Conservation (phyloP, 768 basidiomycete genomes). For the Leccinum imitatum region DNA sequence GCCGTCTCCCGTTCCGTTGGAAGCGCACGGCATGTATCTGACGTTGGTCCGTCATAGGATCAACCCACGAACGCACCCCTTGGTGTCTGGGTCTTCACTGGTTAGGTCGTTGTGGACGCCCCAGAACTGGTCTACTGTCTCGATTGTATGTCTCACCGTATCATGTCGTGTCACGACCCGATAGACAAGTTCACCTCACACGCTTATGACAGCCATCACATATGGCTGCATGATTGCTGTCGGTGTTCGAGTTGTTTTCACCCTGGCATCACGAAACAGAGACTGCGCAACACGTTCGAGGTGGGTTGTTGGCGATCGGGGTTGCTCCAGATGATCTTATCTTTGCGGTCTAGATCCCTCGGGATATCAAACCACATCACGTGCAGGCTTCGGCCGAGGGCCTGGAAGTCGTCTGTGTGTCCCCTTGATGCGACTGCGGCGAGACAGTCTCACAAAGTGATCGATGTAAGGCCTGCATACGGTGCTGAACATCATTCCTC, state of each 20-base stretch:
- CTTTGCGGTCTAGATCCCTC: constrained; percentile 63
- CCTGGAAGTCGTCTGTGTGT: constrained; percentile 73
- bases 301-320: constrained; percentile 37
- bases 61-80: no score
- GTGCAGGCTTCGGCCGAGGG: constrained; percentile 60
- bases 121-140: constrained; percentile 51
- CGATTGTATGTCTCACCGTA: constrained; percentile 58
- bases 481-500: constrained; percentile 64
- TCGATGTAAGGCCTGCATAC: constrained; percentile 23
- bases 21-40: no score
- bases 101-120: constrained; percentile 55
- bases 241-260: constrained; percentile 87
- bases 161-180: not conserved
- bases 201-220: constrained; percentile 67
- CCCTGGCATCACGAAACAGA: constrained; percentile 74
- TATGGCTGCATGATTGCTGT: constrained; percentile 93
- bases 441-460: constrained; percentile 2
- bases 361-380: constrained; percentile 61
- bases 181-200: not conserved
- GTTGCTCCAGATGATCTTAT: not conserved
- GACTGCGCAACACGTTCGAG: constrained; percentile 83
- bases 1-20: no score
- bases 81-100: no score
- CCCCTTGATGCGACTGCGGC: not conserved
- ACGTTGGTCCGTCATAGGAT: no score